Base-by-base conservation (phyloP, 441 rosid species). In the Aleurites moluccanus region DNA sequence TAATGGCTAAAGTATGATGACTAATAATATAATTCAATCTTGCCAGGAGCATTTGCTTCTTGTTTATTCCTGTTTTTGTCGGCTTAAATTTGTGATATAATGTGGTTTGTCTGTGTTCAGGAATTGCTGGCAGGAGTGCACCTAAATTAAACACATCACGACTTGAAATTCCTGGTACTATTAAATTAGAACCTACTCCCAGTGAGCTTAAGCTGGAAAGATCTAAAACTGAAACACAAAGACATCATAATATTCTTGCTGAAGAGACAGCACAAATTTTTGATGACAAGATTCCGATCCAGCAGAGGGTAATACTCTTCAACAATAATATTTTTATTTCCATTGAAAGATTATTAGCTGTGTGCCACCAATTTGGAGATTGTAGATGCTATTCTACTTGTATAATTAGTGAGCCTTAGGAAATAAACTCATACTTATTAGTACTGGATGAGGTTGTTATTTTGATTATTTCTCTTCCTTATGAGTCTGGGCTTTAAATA, bases 251-350 rank as follows among this genome's bases (percentile, higher is more conserved):
- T 83, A 75, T 96, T 69, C 89, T 87, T 78, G 88, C 93, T 15
- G 84, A 86, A 80, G 96, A 93, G 74, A 95, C 98, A 27, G 97
- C 93, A 40, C 88, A 88, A 85, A 85, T 95, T 56, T 93, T 88
- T 75, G 88, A 90, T 85, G 86, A 85, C 68, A 93, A 79, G 75
- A 81, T 93, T 76, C 76, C 98, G 47, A 89, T 75, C 40, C 89
- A 87, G 82, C 85, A 88, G 87, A 95, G 84, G 97, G 98, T 95
- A 88, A 62, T 55, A 59, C 25, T 76, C 14, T n/a, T 70, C 53
- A n/a, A 67, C 10, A 18, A 6, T 64, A 8, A 33, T 42, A 28
- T 45, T 63, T 45, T 76, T 69, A 53, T 70, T 80, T 25, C 28
- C 11, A 28, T 63, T 56, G 49, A 75, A 57, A 44, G 49, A 15